Base-by-base conservation (phyloP, 306 rosid genomes). In the Corylus heterophylla region DNA sequence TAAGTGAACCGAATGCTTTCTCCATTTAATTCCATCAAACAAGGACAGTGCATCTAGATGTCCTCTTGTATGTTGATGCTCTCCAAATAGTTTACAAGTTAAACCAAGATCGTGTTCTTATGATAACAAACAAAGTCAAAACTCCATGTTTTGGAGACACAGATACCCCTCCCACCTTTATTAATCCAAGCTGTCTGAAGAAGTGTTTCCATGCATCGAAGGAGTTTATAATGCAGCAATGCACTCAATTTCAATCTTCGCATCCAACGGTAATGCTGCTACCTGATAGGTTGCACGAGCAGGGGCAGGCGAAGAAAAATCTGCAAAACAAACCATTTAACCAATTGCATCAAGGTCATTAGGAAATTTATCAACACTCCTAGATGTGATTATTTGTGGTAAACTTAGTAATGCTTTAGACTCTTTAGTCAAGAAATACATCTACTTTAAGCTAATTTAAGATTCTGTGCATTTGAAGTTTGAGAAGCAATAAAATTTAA, bases 171-270 rank as follows among this genome's bases (percentile, higher is more conserved):
- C 73, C 58, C 78, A 78, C 70, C 35, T 89, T 89, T 90, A 86
- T 89, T 90, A 73, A 54, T 76, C 81, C 12, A 67, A 56, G 76
- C 69, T 52, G 68, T 66, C 51, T 64, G 25, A 72, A 82, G n/a
- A 63, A 68, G 63, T 66, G 37, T 54, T 14, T 6, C 45, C 22
- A 44, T 39, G 3, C 68, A 0, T n/a, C 35, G 20, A 54, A 9
- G 20, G 35, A 74, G 67, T 22, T 87, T 79, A 91, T 61, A 92
- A 80, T 18, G 94, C 81, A 76, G 97, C 98, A 54, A 95, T 87
- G 83, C 97, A 95, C 89, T 95, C 98, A 12, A 95, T 91, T 86
- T 95, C 98, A 64, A 95, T 91, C 94, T 90, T 95, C 25, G 98
- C 98, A 74, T 91, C 95, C 87, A 92, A 75, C 4, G 98, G 98